These are phyloP conservation scores for Brassica juncea DNA, from an alignment of 345 rosid species.

Conservation along the genomic window DNA sequence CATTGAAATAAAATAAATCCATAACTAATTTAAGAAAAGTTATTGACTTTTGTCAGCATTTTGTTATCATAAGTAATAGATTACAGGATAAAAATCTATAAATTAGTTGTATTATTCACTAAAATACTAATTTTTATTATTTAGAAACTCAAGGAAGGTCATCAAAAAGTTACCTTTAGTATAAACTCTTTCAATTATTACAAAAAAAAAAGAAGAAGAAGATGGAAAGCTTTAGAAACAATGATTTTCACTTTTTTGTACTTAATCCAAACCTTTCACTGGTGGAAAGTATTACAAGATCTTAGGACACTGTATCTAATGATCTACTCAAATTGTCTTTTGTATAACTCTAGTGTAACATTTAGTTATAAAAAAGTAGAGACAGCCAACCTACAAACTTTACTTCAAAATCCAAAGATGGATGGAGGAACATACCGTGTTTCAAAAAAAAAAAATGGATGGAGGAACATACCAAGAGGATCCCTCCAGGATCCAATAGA, in stretches of 20 bases:
- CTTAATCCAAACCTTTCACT: background rate
- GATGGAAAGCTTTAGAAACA: background rate
- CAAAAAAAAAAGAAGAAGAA: background rate
- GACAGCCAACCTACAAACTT: background rate
- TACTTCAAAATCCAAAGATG: background rate
- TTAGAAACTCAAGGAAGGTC: background rate
- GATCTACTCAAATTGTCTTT: background rate
- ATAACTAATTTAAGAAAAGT: background rate
- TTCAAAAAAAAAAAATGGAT: background rate
- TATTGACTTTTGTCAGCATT: background rate
- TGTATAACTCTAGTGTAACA: background rate
- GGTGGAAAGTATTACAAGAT: background rate
- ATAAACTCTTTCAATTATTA: background rate
- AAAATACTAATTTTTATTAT: background rate
- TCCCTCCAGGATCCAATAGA: background rate
- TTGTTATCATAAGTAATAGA: background rate
- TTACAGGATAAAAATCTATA: background rate
- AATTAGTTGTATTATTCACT: background rate
- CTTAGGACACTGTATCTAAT: background rate
- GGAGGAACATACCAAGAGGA: background rate
- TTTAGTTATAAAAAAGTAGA: background rate
- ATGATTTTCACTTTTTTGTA: background rate
- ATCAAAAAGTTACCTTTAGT: background rate
- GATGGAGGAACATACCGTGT: background rate
- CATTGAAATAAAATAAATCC: background rate